These are phyloP conservation scores for Epichloe sp. DNA, from an alignment of 2,329 filamentous ascomycete genomes.

Conservation along the genomic window DNA sequence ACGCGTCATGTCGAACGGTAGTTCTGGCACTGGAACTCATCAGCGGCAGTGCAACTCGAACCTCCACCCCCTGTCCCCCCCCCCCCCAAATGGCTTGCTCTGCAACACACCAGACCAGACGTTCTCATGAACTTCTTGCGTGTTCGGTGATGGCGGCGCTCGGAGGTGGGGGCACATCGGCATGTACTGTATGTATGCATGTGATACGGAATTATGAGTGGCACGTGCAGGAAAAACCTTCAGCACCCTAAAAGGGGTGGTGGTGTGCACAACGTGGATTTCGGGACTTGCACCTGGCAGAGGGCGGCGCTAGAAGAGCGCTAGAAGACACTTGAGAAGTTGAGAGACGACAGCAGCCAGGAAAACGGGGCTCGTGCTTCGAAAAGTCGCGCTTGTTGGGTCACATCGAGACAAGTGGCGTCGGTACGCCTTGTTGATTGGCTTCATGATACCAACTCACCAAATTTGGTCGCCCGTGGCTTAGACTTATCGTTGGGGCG, in stretches of 20 bases:
- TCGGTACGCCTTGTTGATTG: neutral
- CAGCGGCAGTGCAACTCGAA: neutral
- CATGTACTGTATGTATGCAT: no score
- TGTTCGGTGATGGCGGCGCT: no score
- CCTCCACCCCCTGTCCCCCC: no score
- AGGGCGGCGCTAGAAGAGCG: conserved; percentile 12
- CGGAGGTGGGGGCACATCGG: no score
- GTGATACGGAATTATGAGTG: no score
- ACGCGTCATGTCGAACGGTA: no score
- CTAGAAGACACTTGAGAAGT: conserved; percentile 11
- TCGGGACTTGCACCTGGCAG: no score
- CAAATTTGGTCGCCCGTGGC: neutral
- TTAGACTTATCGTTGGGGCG: neutral
- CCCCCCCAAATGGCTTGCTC: neutral
- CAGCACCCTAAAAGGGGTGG: no score
- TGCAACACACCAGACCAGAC: neutral
- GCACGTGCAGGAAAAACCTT: no score
- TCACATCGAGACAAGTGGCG: conserved; percentile 3
- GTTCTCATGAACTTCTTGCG: no score
- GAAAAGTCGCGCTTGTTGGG: neutral
- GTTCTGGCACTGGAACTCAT: neutral
- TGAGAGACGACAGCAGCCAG: neutral
- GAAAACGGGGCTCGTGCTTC: neutral
- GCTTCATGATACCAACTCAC: neutral
- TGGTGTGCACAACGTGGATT: no score